Evolutionary conservation across 257 asterid genomes (phyloP), one percentile per base, ranked within the genome.

Genomic region (Gentiana macrophylla): DNA sequence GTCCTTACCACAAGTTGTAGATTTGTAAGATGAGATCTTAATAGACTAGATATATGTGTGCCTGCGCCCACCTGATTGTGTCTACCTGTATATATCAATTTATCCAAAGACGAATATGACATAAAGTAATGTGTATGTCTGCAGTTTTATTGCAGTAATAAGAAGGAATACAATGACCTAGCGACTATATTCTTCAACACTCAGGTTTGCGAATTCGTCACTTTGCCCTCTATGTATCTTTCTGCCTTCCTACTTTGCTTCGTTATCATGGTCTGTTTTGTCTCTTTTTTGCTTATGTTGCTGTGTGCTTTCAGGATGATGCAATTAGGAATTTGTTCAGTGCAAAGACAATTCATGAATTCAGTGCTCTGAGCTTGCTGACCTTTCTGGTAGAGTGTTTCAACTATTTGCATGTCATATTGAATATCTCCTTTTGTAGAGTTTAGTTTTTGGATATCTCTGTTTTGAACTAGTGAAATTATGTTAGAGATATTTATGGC

Each of bases 321-420:
- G 99, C 99, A 68, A 92, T 92, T 77, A 84, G 97, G 76, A 92
- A 92, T 73, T 75, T 92, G 74, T 92, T 92, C 73, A 88, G 99
- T 70, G 97, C 97, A 46, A 92, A 92, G 72, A 92, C 99, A 43
- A 84, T 84, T 66, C 95, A 88, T 47, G 99, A 92, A 72, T 92
- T 79, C 59, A 88, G 98, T 50, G 97, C 98, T 3, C 89, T 76
- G 72, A 81, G 94, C 82, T 79, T 92, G 61, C 77, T 92, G 67
- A 80, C 96, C 1, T 92, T 88, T 83, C 68, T 92, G 95, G 98
- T 92, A 84, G 41, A 35, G 44, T 45, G 37, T 59, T 55, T 46
- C 45, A 48, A 41, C 66, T 49, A 41, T 72, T 32, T 50, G 50
- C 59, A 49, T 52, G n/a, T 32, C 61, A 12, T 12, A 57, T 46